Evolutionary conservation across 176 grass and related monocot genomes (phyloP), one percentile per base, ranked within the genome.

Genomic region (Puya raimondii): DNA sequence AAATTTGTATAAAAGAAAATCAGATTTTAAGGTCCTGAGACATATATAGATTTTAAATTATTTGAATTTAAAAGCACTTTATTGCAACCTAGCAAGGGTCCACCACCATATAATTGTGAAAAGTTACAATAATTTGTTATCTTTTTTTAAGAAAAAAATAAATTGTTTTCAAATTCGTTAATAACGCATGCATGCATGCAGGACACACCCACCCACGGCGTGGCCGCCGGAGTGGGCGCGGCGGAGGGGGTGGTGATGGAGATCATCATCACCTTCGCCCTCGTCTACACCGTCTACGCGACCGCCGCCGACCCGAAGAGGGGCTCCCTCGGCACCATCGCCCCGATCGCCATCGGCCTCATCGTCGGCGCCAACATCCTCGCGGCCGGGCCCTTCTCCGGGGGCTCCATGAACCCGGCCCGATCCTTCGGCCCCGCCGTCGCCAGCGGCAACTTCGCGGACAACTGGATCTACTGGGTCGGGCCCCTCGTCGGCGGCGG

Each of bases 241-340:
- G 54, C 88, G 4, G 89, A 91, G 80, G 85, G 85, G 21, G 42
- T 91, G 14, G 82, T 91, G n/a, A 85, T 91, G 75, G 89, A 91
- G 77, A 77, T 88, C 50, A 78, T 91, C 69, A 75, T 88, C 65
- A 91, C 89, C 65, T 91, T 91, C 65, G 89, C 78, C 0, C 89
- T 91, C 0, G 89, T 91, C 5, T 91, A 91, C 85, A 88, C 85
- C 12, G 85, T 88, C 26, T 88, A 88, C 68, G 89, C 89, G 77
- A 91, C 89, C 23, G 89, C 82, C 27, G 89, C 82, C 13, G 89
- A 91, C 79, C 85, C 89, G 3, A 91, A 88, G 89, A 91, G 88
- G 82, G 89, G 89, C 0, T 79, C 79, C 7, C 79, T 86, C 27
- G 79, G 84, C 67, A 86, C 84, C 75, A 86, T 86, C 71, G 84